A percentile compares a stretch with the other conserved stretches of the same genome.
Evolutionary conservation across 768 basidiomycete genomes (phyloP).

Genomic region (Phylloporus sp.): DNA sequence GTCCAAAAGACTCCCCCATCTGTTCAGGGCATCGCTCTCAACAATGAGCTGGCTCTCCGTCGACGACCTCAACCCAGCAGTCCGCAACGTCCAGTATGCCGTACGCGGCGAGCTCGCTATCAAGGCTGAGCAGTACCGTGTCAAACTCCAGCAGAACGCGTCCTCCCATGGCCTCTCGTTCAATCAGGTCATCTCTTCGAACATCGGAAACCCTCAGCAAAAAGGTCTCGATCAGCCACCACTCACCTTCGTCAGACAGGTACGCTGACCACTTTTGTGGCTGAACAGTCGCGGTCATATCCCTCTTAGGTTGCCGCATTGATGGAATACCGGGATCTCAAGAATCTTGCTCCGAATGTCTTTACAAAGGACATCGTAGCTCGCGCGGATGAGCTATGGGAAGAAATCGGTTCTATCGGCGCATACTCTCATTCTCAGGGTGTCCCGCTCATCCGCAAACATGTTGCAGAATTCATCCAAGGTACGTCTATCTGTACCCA

Average conservation of each 20-base stretch:
- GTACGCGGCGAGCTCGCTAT: slow-evolving; percentile 97
- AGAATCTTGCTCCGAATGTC: slow-evolving; percentile 65
- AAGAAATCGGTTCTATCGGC: slow-evolving; percentile 88
- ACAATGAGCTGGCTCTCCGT: slow-evolving; percentile 59
- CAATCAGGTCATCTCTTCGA: slow-evolving; percentile 84
- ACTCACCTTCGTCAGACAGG: slow-evolving; percentile 91
- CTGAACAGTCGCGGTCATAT: slow-evolving; percentile 1
- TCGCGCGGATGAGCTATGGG: slow-evolving; percentile 75
- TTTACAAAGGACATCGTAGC: slow-evolving; percentile 86
- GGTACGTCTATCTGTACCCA: slow-evolving; percentile 42
- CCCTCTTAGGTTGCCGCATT: slow-evolving; percentile 73
- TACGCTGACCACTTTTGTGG: slow-evolving; percentile 30
- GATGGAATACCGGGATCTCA: slow-evolving; percentile 86
- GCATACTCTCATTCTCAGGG: slow-evolving; percentile 97
- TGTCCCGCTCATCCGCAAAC: slow-evolving; percentile 79
- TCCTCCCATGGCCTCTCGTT: slow-evolving; percentile 66
- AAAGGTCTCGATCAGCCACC: slow-evolving; percentile 90
- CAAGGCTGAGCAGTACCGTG: slow-evolving; percentile 81
- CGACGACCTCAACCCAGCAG: slow-evolving; percentile 75
- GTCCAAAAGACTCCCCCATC: not conserved
- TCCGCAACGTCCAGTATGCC: slow-evolving; percentile 90
- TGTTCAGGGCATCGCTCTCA: slow-evolving; percentile 1
- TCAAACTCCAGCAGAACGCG: slow-evolving; percentile 54
- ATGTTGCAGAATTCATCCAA: slow-evolving; percentile 86
- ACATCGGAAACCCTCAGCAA: slow-evolving; percentile 98